Evolutionary conservation across 768 basidiomycete species (phyloP), one percentile per base, ranked within the genome.

Genomic region (Tubosaeta brunneosetosa): DNA sequence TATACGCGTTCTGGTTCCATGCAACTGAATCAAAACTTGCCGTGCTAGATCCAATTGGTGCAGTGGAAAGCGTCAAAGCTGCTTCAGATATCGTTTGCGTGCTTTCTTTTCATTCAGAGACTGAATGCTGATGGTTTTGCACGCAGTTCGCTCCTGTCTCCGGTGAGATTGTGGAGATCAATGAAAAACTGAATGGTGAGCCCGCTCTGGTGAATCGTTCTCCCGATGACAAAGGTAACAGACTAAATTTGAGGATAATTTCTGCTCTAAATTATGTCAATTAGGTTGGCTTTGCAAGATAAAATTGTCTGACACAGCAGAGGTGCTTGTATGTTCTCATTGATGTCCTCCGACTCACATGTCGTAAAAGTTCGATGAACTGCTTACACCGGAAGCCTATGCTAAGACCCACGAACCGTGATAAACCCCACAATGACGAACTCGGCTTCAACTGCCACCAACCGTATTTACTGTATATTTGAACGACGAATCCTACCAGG

Each of bases 211-310:
- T 99, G 47, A 98, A 98, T 79, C 91, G 91, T 69, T 85, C 85
- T 10, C 82, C 93, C 0, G 88, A 94, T 66, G 78, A 81, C 25
- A 74, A 90, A 66, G 95, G 95, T 94, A 59, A 60, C 79, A 58
- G 31, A 26, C 13, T 5, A 2, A 17, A 7, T 11, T 2, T 9
- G 17, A 41, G 11, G 36, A 41, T 40, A 22, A 10, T 10, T 1
- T n/a, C 3, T 41, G 16, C 4, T 19, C 46, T 53, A 48, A 48
- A 13, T 38, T 25, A 14, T 10, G 22, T 6, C 22, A 31, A 27
- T 7, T 57, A 97, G 94, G 95, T 51, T 99, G 95, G 95, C 82
- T 99, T 43, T 94, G 88, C 83, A 94, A 91, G 77, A 86, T 99
- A 63, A 83, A 86, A 67, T 69, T 97, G 42, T 80, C 87, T 19